Conservation (phyloP, 345 rosid genomes). For the Eucalyptus regnans region DNA sequence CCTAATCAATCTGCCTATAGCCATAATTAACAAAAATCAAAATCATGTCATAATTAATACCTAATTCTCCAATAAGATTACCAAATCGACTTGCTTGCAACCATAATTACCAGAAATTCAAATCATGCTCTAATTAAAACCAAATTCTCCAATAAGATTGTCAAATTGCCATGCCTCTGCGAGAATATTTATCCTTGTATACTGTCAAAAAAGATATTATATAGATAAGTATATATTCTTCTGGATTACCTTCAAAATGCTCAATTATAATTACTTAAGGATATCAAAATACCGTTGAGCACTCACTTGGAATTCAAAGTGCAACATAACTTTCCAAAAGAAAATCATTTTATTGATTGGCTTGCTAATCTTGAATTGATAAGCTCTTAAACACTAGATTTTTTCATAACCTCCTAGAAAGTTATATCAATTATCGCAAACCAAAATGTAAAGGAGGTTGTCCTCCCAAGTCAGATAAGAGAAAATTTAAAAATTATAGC, state of each 20-base stretch:
- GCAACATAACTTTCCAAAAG: background rate
- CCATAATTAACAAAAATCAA: background rate
- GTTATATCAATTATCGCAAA: too few relatives aligned
- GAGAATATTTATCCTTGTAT: background rate
- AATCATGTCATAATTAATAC: background rate
- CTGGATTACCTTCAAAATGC: background rate
- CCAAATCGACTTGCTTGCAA: background rate
- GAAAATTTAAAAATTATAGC: too few relatives aligned
- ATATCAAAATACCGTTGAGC: background rate
- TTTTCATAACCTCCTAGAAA: background rate
- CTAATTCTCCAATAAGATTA: background rate
- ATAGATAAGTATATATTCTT: too few relatives aligned
- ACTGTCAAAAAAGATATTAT: background rate
- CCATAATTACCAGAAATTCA: background rate
- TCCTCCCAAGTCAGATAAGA: too few relatives aligned
- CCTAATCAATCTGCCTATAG: background rate
- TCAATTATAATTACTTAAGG: background rate
- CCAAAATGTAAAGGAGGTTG: too few relatives aligned
- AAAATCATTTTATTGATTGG: background rate
- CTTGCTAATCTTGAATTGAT: background rate
- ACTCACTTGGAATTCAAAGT: background rate
- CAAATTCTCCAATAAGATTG: background rate
- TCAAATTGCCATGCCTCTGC: background rate
- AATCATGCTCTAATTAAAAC: background rate
- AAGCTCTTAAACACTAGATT: background rate